Evolutionary conservation across 2,329 filamentous ascomycete species (phyloP).

Genomic region (Cytospora schulzeri): DNA sequence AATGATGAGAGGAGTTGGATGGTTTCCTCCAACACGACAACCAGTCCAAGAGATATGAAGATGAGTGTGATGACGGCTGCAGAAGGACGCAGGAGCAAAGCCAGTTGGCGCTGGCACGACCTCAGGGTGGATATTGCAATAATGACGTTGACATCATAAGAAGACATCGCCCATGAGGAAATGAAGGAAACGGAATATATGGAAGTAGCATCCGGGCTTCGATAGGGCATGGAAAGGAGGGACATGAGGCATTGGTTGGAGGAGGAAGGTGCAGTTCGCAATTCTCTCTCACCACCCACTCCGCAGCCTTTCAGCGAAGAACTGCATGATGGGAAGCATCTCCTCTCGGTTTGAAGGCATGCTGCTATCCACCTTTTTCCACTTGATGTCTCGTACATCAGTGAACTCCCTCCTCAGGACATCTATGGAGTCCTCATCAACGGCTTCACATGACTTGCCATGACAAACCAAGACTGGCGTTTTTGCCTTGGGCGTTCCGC

Average conservation of each 20-base stretch:
- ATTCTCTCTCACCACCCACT: slow-evolving; percentile 31
- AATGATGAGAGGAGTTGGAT: neutral
- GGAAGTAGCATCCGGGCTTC: neutral
- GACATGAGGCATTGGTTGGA: neutral
- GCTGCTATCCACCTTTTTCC: slow-evolving; percentile 69
- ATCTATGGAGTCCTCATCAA: slow-evolving; percentile 64
- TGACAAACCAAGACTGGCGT: slow-evolving; percentile 67
- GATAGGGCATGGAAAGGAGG: neutral
- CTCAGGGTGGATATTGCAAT: neutral
- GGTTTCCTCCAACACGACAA: neutral
- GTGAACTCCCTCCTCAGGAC: slow-evolving; percentile 67
- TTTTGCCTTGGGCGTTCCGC: slow-evolving; percentile 54
- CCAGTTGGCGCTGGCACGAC: neutral
- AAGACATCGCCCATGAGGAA: neutral
- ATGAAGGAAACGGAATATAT: neutral
- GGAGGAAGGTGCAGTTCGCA: slow-evolving; percentile 7
- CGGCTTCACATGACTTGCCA: slow-evolving; percentile 48
- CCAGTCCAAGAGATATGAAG: neutral
- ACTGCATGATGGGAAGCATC: slow-evolving; percentile 89
- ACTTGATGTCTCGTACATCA: slow-evolving; percentile 68
- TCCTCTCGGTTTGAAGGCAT: slow-evolving; percentile 87
- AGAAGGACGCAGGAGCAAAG: neutral
- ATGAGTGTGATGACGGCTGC: neutral
- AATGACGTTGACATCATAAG: neutral
- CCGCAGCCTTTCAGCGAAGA: slow-evolving; percentile 66